A percentile compares a stretch with the other conserved stretches of the same genome.
Evolutionary conservation across 2,329 filamentous ascomycete genomes (phyloP).

Genomic region (Neonectria ditissima): DNA sequence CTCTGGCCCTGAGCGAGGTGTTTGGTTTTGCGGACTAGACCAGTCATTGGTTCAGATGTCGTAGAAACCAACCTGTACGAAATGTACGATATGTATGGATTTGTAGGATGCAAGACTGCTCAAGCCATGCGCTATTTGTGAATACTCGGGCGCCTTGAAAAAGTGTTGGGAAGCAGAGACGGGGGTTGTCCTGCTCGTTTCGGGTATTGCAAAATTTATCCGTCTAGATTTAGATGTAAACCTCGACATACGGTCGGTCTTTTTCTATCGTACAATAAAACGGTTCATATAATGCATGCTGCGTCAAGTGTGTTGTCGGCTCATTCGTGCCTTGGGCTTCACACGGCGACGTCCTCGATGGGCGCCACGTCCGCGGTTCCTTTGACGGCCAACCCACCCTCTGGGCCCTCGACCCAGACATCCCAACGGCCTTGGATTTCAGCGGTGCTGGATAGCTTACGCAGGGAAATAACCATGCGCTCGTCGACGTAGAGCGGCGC

Average conservation of each 20-base stretch:
- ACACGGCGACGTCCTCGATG: neutral
- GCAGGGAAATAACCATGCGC: slow-evolving; percentile 76
- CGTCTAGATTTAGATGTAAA: slow-evolving; percentile 24
- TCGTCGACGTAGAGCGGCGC: slow-evolving; percentile 83
- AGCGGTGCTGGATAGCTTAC: slow-evolving; percentile 53
- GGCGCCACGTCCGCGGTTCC: slow-evolving; percentile 56
- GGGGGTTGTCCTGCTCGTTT: slow-evolving; percentile 10
- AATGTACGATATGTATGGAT: slow-evolving; percentile 34
- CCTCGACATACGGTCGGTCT: slow-evolving; percentile 27
- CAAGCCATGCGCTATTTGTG: slow-evolving; percentile 9
- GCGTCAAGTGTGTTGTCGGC: neutral
- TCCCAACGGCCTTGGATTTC: slow-evolving; percentile 56
- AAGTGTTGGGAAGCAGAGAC: slow-evolving; percentile 18
- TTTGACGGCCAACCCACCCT: slow-evolving; percentile 73
- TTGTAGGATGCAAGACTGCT: slow-evolving; percentile 3
- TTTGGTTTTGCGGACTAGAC: slow-evolving; percentile 80
- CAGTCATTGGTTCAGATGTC: neutral
- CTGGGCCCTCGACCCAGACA: slow-evolving; percentile 53
- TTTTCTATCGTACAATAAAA: slow-evolving; percentile 27
- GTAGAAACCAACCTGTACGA: neutral
- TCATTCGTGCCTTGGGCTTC: neutral
- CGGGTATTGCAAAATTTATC: slow-evolving; percentile 15
- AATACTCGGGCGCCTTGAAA: slow-evolving; percentile 1
- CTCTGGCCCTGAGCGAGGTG: slow-evolving; percentile 82
- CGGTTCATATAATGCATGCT: neutral